phyloP scores from a whole-genome alignment of 352 stramenopile species.

The Pythium angustatum region DNA sequence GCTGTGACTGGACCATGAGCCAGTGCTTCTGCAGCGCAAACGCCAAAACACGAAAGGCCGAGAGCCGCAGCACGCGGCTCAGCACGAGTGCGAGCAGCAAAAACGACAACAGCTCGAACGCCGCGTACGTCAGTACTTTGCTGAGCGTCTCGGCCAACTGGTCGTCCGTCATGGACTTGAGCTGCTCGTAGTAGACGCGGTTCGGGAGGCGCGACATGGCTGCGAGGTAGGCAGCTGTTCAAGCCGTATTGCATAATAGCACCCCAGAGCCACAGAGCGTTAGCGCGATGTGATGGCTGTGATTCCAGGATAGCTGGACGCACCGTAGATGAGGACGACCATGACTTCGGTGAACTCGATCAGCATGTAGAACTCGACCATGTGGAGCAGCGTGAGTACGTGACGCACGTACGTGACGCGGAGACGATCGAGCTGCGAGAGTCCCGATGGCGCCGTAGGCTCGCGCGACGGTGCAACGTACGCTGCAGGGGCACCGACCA shows the following conservation, averaged over 20 bases:
- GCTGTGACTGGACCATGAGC: conserved; percentile 22
- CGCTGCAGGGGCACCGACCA: neutral
- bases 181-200: conserved; percentile 27
- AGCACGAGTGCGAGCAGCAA: conserved; percentile 23
- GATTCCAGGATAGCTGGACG: neutral
- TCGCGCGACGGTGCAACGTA: neutral
- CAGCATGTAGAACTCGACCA: conserved; percentile 18
- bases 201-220: conserved; percentile 24
- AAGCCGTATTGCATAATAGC: too few relatives aligned
- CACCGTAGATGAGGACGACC: conserved; percentile 8
- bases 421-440: neutral
- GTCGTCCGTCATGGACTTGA: neutral
- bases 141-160: neutral
- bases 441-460: neutral
- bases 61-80: conserved; percentile 22
- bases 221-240: conserved; percentile 23
- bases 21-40: conserved; percentile 38
- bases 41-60: conserved; percentile 25
- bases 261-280: neutral
- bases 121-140: conserved; percentile 28
- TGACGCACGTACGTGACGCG: neutral
- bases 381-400: conserved; percentile 1
- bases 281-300: neutral
- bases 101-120: conserved; percentile 34
- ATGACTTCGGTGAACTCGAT: conserved; percentile 14